phyloP scores from a whole-genome alignment of 192 early-diverging fungal species.

The Gonapodya sp. region DNA sequence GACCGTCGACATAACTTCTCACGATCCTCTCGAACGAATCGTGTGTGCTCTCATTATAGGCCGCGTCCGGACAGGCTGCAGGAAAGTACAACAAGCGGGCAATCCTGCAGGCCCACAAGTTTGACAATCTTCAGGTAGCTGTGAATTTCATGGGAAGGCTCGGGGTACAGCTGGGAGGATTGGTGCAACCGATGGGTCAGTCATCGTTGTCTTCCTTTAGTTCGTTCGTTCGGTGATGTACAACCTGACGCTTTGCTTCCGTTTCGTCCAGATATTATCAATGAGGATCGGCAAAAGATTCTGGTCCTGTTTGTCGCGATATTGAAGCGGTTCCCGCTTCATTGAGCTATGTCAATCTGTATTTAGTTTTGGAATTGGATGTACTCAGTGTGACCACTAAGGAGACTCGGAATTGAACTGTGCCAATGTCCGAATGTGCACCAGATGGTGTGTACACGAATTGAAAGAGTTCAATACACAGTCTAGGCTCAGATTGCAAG shows the following conservation, averaged over 20 bases:
- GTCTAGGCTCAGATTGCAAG: too few relatives aligned
- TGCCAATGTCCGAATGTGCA: too few relatives aligned
- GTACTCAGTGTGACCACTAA: too few relatives aligned
- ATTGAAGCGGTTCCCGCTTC: neutral
- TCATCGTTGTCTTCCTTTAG: neutral
- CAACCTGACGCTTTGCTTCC: neutral
- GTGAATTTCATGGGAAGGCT: slow-evolving; percentile 5
- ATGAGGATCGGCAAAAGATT: neutral
- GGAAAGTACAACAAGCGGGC: slow-evolving; percentile 7
- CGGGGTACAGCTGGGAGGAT: neutral
- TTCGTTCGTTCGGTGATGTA: neutral
- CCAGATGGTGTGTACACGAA: too few relatives aligned
- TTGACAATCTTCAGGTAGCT: neutral
- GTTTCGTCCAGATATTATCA: neutral
- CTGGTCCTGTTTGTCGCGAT: neutral
- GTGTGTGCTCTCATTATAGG: neutral
- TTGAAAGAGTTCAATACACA: too few relatives aligned
- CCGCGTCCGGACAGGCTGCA: neutral
- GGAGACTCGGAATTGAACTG: too few relatives aligned
- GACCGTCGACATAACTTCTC: too few relatives aligned
- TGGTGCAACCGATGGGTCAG: neutral
- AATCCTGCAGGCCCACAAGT: neutral
- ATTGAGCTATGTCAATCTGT: too few relatives aligned
- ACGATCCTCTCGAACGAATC: neutral
- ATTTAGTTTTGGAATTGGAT: too few relatives aligned